Conservation (phyloP, 768 basidiomycete species). For the Pleurotus salmoneostramineus region DNA sequence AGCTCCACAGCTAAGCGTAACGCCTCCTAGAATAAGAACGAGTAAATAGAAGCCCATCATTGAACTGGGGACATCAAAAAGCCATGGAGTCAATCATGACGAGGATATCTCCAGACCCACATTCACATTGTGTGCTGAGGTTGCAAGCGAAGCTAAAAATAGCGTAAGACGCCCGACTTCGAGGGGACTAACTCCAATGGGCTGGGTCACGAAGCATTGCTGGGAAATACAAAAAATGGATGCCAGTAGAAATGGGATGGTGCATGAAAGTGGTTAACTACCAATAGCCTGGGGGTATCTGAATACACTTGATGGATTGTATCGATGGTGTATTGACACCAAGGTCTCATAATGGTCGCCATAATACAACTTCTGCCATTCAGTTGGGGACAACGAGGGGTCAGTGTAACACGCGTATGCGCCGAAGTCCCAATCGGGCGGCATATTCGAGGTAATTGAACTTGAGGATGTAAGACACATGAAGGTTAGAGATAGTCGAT, state of each 20-base stretch:
- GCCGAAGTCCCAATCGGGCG: slow-evolving; percentile 33
- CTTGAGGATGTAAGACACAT: slow-evolving; percentile 23
- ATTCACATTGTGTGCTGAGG: too few species aligned
- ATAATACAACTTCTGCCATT: slow-evolving; percentile 34
- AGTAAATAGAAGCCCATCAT: not conserved
- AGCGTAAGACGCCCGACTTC: too few species aligned
- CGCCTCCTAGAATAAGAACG: too few species aligned
- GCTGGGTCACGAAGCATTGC: too few species aligned
- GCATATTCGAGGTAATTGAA: slow-evolving; percentile 30
- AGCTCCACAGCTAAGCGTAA: not conserved
- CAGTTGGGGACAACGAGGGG: slow-evolving; percentile 30
- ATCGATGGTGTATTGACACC: slow-evolving; percentile 20
- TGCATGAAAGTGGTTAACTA: not conserved
- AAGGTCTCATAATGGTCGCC: slow-evolving; percentile 25
- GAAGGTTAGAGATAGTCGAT: not conserved
- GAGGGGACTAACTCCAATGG: too few species aligned
- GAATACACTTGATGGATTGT: slow-evolving; percentile 26
- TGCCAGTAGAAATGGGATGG: too few species aligned
- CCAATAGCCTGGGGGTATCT: slow-evolving; percentile 23
- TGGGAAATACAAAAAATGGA: too few species aligned
- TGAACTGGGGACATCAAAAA: too few species aligned
- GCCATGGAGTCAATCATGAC: too few species aligned
- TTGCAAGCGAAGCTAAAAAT: too few species aligned
- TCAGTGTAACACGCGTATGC: slow-evolving; percentile 45
- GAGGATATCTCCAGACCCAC: too few species aligned